Evolutionary conservation across 2,329 filamentous ascomycete genomes (phyloP), one percentile per base, ranked within the genome.

Genomic region (Ophiosphaerella korrae): DNA sequence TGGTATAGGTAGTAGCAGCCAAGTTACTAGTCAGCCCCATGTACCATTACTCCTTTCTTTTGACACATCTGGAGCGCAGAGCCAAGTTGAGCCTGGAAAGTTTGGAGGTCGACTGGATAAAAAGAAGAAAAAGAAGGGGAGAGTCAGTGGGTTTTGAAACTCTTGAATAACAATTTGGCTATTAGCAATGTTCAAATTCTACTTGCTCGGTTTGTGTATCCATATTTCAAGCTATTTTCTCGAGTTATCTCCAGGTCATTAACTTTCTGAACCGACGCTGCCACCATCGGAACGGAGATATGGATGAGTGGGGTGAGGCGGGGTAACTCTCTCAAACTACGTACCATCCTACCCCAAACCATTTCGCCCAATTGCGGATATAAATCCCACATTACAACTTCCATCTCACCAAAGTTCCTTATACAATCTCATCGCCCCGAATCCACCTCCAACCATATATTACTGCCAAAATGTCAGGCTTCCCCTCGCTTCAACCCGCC

Each of bases 101-200:
- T 68, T 71, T 46, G 71, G 72, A 8, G 69, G 70, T 1, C 60
- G 71, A 42, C 59, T 64, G 18, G 60, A 60, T 23, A 67, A 65
- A 56, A 70, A 67, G 50, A 69, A 64, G 50, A 73, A 69, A 55
- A 73, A 73, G 36, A 73, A 70, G 58, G 58, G 55, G 16, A 68
- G 70, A 50, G 60, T 71, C 11, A 65, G 66, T 51, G 71, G 72
- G 9, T 74, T 74, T 1, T 66, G 33, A 50, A 7, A 33, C 13
- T 26, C 11, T 24, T 13, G 21, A 21, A 3, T 14, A 26, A 36
- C 33, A 14, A 34, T 11, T 16, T 36, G 34, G n/a, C 8, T 16
- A 26, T 31, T 14, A 42, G 3, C 13, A 7, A 41, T 16, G 11
- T 24, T 11, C 26, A 11, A 29, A 29, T 8, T 11, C 11, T 2